Evolutionary conservation across 345 rosid species (phyloP), one percentile per base, ranked within the genome.

Genomic region (Turnera subulata): DNA sequence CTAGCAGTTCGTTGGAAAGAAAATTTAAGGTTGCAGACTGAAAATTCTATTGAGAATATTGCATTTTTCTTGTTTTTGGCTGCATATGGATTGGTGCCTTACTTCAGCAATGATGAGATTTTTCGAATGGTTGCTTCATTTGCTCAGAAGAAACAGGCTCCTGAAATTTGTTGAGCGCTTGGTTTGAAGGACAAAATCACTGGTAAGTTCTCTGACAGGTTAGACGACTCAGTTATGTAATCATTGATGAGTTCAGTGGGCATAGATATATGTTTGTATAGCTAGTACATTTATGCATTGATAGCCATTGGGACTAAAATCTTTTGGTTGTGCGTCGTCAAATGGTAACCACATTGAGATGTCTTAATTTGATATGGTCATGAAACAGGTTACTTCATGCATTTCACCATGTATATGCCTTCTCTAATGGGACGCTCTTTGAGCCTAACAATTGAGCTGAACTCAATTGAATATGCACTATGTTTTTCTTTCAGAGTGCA

Each of bases 41-140:
- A 53, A 44, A 55, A 74, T 29, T 57, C 39, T 37, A 24, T 43
- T 29, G 76, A 73, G 39, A 56, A 72, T 13, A 44, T 76, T 42
- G 56, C 63, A 33, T 72, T 82, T 62, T 46, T 82, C 66, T 72
- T 47, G 62, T 63, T 82, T 69, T 44, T 77, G 50, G 71, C 52
- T 59, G 47, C 58, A 11, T 82, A 65, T 70, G 58, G 68, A 38
- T 46, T 82, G 68, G 58, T 26, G 1, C 20, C 67, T 47, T 39
- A 2, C 35, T 71, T 69, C 50, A 15, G 55, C 9, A 42, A 55
- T 19, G 68, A 67, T 18, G 69, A 75, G 62, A 61, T 74, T 32
- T 40, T 66, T 26, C 23, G 60, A 32, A 66, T 76, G 14, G 29
- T 77, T 32, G 50, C 20, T 21, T 39, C 48, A 18, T 43, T 65